Base-by-base conservation (phyloP, 1,139 yeast genomes). In the Candida pseudocylindracea region DNA sequence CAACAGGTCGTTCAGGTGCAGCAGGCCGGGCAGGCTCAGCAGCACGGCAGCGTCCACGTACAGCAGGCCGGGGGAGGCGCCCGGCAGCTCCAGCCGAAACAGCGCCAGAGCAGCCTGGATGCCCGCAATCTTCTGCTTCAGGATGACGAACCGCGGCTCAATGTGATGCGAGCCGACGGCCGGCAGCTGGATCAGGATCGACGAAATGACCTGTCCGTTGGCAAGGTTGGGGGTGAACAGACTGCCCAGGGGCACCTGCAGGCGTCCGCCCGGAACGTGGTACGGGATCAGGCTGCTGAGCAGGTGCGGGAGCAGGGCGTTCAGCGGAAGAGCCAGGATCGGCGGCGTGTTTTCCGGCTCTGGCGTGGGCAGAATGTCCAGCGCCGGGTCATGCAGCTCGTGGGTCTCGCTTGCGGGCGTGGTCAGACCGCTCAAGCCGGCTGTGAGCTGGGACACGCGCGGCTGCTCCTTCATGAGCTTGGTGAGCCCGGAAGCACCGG, bases 141-240 rank as follows among this genome's bases (percentile, higher is more conserved):
- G 72, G 30, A 75, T 65, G 31, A 75, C 70, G 45, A 75, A 75
- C 33, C 88, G 57, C 10, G 80, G 72, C 43, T 75, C 88, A 24
- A 75, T 72, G 27, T 68, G 57, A 11, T 61, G 45, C 7, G 62
- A 51, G 35, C 45, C 45, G 7, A 74, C 76, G 36, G 64, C 68
- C 2, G 88, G 88, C 1, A 83, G 72, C 34, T 68, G 72, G 36
- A 75, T 68, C 39, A 71, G 70, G 38, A 70, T 72, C 11, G 73
- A 63, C 36, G 63, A 55, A 32, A 70, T 71, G 41, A 56, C 64
- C 51, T 49, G 79, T 46, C 63, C 74, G 46, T 45, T 67, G 41
- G 55, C 68, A 42, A 50, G 59, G 45, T 55, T 65, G 31, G 62
- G 71, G 20, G 20, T 15, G 20, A 15, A 15, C 20, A 15, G 20